A percentile compares a stretch with the other conserved stretches of the same genome.
Conservation (phyloP, 1,139 yeast species). For the Saccharomycopsis crataegensis region DNA sequence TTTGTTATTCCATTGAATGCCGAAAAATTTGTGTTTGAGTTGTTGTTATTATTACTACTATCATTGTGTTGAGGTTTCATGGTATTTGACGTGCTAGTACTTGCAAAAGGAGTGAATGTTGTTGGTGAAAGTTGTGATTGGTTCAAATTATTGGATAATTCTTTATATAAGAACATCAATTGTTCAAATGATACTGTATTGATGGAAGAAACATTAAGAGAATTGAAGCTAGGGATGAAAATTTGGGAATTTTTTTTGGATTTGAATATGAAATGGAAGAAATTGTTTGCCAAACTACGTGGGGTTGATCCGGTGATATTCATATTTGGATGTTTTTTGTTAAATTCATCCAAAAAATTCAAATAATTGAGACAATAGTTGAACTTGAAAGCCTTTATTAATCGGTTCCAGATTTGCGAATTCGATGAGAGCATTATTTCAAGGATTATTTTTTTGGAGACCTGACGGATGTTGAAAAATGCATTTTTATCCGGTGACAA, state of each 20-base stretch:
- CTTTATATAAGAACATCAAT: conserved; percentile 36
- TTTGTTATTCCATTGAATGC: not conserved
- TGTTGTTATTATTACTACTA: not conserved
- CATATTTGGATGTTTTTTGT: conserved; percentile 6
- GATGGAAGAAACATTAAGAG: conserved; percentile 25
- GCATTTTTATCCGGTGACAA: conserved; percentile 79
- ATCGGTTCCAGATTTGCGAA: conserved; percentile 3
- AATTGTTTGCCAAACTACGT: conserved; percentile 1
- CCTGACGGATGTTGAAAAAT: conserved; percentile 64
- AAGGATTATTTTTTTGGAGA: conserved; percentile 46
- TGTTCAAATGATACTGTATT: conserved; percentile 25
- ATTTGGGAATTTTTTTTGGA: conserved; percentile 54
- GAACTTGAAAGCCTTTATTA: conserved; percentile 10
- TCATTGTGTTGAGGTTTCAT: no score
- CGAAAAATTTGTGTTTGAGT: not conserved
- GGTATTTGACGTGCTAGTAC: no score
- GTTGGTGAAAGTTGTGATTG: not conserved
- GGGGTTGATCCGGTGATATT: not conserved
- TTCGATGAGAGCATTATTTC: conserved; percentile 23
- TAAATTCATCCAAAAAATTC: conserved; percentile 9
- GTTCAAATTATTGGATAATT: conserved; percentile 23
- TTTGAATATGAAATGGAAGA: conserved; percentile 78
- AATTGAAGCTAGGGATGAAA: conserved; percentile 37
- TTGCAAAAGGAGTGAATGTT: no score
- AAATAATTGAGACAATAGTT: conserved; percentile 14